phyloP scores from a whole-genome alignment of 306 rosid genomes.

The Myrica gale region DNA sequence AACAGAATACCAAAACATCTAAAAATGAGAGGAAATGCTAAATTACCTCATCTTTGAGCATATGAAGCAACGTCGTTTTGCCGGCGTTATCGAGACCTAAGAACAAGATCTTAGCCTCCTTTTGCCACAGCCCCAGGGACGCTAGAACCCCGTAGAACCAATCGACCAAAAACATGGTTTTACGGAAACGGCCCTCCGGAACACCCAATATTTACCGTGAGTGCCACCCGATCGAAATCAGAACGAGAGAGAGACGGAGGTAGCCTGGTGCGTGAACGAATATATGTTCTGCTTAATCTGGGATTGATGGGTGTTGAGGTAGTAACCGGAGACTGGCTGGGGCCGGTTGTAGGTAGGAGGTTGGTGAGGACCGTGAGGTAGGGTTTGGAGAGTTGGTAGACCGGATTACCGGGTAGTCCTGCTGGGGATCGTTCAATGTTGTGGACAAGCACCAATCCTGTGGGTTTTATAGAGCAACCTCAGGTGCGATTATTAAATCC shows the following conservation, averaged over 20 bases:
- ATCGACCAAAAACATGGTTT: conserved; percentile 65
- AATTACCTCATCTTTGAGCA: conserved; percentile 88
- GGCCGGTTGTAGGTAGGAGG: neutral
- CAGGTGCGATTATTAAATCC: too few species aligned
- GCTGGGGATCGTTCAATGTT: too few species aligned
- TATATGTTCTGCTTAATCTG: neutral
- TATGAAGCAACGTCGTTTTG: conserved; percentile 85
- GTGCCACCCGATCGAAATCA: conserved; percentile 29
- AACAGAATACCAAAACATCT: neutral
- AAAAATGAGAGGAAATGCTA: neutral
- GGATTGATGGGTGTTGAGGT: neutral
- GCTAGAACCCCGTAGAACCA: conserved; percentile 90
- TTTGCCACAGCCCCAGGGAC: conserved; percentile 88
- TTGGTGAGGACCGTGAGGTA: neutral
- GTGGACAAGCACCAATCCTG: too few species aligned
- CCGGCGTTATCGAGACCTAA: conserved; percentile 90
- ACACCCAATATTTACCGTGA: conserved; percentile 10
- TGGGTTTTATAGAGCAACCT: too few species aligned
- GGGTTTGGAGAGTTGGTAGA: neutral
- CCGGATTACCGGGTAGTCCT: neutral
- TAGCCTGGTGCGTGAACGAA: conserved; percentile 5
- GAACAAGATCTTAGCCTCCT: conserved; percentile 93
- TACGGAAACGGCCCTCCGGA: neutral
- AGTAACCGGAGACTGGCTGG: conserved; percentile 13
- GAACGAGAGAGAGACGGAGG: conserved; percentile 16